Conservation (phyloP, 2,329 filamentous ascomycete genomes). For the Penicillium psychrosexuale region DNA sequence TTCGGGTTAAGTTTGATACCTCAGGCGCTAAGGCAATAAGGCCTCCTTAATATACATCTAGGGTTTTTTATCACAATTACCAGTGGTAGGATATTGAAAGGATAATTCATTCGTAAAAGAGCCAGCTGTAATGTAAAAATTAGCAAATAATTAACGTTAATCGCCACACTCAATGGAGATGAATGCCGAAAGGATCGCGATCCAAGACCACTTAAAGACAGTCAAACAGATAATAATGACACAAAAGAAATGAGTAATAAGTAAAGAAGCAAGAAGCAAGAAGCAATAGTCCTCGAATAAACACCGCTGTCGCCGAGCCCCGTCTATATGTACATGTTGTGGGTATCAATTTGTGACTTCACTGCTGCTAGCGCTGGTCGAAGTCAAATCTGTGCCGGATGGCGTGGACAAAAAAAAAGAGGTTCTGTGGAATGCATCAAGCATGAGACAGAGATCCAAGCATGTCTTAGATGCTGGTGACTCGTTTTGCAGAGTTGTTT, state of each 20-base stretch:
- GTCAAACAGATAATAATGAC: slow-evolving; percentile 4
- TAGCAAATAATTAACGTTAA: not conserved
- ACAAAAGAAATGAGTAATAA: slow-evolving; percentile 9
- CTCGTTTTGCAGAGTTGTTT: slow-evolving; percentile 38
- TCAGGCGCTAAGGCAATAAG: slow-evolving; percentile 17
- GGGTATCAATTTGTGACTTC: slow-evolving; percentile 33
- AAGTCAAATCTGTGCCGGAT: slow-evolving; percentile 6
- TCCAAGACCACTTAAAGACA: not conserved
- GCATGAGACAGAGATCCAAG: not conserved
- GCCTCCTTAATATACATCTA: not conserved
- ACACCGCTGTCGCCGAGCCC: slow-evolving; percentile 33
- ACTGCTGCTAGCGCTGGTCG: slow-evolving; percentile 15
- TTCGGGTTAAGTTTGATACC: slow-evolving; percentile 22
- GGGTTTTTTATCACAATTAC: not conserved
- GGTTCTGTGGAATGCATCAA: slow-evolving; percentile 1
- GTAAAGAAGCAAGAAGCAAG: slow-evolving; percentile 5
- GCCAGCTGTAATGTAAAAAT: slow-evolving; percentile 3
- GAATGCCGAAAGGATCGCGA: not conserved
- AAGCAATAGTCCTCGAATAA: slow-evolving; percentile 7
- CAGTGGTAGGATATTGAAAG: not conserved
- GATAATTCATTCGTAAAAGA: slow-evolving; percentile 1
- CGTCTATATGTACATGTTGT: slow-evolving; percentile 30
- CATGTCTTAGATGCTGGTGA: slow-evolving; percentile 43
- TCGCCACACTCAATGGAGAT: not conserved
- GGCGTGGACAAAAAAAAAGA: not conserved